Percentiles rank a stretch among this genome's conserved stretches.
These are phyloP conservation scores for Hemerocallis citrina DNA, from an alignment of 106 monocot genomes.

Conservation along the genomic window DNA sequence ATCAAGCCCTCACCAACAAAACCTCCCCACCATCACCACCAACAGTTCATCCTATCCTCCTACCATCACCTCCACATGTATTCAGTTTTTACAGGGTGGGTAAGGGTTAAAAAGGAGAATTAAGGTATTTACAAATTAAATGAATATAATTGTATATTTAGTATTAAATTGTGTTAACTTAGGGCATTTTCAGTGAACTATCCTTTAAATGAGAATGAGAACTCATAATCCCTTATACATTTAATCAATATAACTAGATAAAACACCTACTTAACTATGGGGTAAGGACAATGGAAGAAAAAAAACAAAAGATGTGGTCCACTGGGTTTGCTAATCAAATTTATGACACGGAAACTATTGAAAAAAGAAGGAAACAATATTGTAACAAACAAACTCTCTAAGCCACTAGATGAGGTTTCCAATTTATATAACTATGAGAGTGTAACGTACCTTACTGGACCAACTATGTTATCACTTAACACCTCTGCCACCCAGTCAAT, in stretches of 20 bases:
- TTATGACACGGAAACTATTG: background rate
- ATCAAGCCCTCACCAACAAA: too few species aligned
- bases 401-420: background rate
- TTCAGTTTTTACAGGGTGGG: too few species aligned
- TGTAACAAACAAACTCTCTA: background rate
- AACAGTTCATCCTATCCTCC: too few species aligned
- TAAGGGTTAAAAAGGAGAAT: background rate
- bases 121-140: background rate
- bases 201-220: too few species aligned
- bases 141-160: background rate
- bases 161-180: too few species aligned
- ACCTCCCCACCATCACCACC: too few species aligned
- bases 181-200: too few species aligned
- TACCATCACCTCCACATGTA: too few species aligned
- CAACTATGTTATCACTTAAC: background rate
- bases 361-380: background rate
- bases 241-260: background rate
- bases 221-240: too few species aligned
- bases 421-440: background rate
- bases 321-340: background rate
- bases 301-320: background rate
- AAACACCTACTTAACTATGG: background rate
- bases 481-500: background rate
- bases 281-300: too few species aligned
- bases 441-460: background rate